Evolutionary conservation across 2,329 filamentous ascomycete species (phyloP), one percentile per base, ranked within the genome.

Genomic region (Byssothecium circinans): DNA sequence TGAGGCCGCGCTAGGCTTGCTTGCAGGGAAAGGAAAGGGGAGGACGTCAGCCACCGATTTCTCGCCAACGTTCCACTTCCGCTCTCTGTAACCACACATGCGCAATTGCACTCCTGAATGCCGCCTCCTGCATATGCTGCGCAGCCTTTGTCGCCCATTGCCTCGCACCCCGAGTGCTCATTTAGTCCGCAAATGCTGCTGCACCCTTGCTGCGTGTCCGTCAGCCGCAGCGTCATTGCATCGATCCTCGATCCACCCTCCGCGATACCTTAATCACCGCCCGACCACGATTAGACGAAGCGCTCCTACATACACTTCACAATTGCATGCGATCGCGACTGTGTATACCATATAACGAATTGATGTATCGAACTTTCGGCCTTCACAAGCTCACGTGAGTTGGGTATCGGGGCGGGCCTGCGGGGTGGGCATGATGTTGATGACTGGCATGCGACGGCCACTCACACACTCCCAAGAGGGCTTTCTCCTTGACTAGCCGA

Each of bases 161-260:
- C 6, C 19, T n/a, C 41, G 44, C 29, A 19, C 25, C 23, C 25
- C 25, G 17, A 39, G 20, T 39, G 33, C 34, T 38, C 37, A 2
- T 30, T 17, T 40, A 7, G 34, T 33, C 39, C 12, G 25, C 32
- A 47, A 45, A 51, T 23, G 34, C 20, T 15, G 19, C 43, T 41
- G 41, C 53, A 50, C 47, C 18, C 23, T 41, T n/a, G 49, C 33
- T 44, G 49, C 44, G 49, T 54, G 45, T 43, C 48, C 50, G 50
- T 41, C 57, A 58, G 54, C 60, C 54, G 46, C 47, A 43, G 54
- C 64, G 60, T 67, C 64, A 67, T 67, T 52, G 55, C 52, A 30
- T 23, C 41, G 30, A 32, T 32, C 44, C n/a, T n/a, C 20, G 22
- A 38, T n/a, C 42, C 22, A 17, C 20, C 36, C 18, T 38, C 12